Evolutionary conservation across 345 rosid species (phyloP).

Genomic region (Citropsis articulata): DNA sequence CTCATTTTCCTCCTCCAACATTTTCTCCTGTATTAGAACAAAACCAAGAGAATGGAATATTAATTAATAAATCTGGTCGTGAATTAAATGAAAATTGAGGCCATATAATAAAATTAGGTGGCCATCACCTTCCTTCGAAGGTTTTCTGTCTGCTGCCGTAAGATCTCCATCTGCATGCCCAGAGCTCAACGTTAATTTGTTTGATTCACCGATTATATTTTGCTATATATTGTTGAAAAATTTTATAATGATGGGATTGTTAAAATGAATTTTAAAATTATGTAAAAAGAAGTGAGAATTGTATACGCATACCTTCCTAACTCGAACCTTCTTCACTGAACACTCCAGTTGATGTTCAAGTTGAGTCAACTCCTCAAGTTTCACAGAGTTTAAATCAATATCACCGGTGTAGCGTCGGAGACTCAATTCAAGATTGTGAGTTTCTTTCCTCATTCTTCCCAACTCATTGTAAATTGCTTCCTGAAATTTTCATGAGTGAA

Average conservation of each 20-base stretch:
- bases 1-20: conserved; percentile 36
- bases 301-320: conserved; percentile 26
- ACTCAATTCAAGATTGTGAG: conserved; percentile 30
- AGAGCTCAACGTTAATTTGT: too few species aligned
- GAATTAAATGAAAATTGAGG: neutral
- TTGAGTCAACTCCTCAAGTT: conserved; percentile 20
- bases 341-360: conserved; percentile 32
- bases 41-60: neutral
- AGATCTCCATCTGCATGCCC: conserved; percentile 28
- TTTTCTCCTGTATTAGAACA: conserved; percentile 21
- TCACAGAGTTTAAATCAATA: conserved; percentile 22
- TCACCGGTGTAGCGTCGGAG: conserved; percentile 29
- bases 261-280: too few species aligned
- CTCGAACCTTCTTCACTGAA: conserved; percentile 33
- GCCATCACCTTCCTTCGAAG: conserved; percentile 30
- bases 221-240: too few species aligned
- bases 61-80: neutral
- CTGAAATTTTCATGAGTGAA: conserved; percentile 2
- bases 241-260: too few species aligned
- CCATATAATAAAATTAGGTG: neutral
- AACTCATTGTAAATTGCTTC: conserved; percentile 24
- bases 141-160: conserved; percentile 30
- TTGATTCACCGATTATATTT: too few species aligned
- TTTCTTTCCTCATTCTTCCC: conserved; percentile 28
- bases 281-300: neutral